A percentile compares a stretch with the other conserved stretches of the same genome.
These are phyloP conservation scores for Dionaea muscipula DNA, from an alignment of 179 eudicot species.

Conservation along the genomic window DNA sequence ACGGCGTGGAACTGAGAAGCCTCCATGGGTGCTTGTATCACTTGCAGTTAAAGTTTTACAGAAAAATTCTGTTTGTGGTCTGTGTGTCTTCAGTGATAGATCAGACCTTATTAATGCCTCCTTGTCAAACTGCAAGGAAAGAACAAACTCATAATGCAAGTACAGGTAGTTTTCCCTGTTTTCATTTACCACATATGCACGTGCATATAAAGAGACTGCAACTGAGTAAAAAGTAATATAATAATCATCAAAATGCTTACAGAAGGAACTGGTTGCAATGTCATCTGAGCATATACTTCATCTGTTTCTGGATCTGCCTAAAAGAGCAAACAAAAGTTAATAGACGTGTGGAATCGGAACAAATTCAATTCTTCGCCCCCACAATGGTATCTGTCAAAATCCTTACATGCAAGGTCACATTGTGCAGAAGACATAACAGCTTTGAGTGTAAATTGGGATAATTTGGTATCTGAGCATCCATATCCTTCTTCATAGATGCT, in stretches of 20 bases:
- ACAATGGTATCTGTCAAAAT: neutral
- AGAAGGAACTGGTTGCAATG: conserved; percentile 78
- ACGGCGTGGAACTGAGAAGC: conserved; percentile 98
- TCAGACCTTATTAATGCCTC: conserved; percentile 85
- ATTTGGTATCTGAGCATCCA: conserved; percentile 74
- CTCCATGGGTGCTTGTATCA: conserved; percentile 99
- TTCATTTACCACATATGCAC: too few species aligned
- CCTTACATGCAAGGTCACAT: conserved; percentile 76
- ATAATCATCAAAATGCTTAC: conserved; percentile 28
- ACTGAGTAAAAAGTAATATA: neutral
- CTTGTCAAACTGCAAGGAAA: conserved; percentile 70
- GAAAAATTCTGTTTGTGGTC: conserved; percentile 85
- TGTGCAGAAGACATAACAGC: conserved; percentile 74
- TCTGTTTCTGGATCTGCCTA: conserved; percentile 99
- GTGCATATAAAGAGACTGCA: too few species aligned
- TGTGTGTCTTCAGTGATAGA: conserved; percentile 58
- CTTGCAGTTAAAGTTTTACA: conserved; percentile 96
- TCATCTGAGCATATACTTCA: conserved; percentile 98
- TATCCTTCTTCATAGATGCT: conserved; percentile 86
- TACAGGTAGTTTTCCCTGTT: neutral
- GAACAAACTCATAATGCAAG: neutral
- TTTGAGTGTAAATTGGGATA: conserved; percentile 86
- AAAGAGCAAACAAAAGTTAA: conserved; percentile 11
- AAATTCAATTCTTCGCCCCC: neutral
- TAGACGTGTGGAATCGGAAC: neutral